Evolutionary conservation across 257 asterid genomes (phyloP), one percentile per base, ranked within the genome.

Genomic region (Cynanchum wilfordii): DNA sequence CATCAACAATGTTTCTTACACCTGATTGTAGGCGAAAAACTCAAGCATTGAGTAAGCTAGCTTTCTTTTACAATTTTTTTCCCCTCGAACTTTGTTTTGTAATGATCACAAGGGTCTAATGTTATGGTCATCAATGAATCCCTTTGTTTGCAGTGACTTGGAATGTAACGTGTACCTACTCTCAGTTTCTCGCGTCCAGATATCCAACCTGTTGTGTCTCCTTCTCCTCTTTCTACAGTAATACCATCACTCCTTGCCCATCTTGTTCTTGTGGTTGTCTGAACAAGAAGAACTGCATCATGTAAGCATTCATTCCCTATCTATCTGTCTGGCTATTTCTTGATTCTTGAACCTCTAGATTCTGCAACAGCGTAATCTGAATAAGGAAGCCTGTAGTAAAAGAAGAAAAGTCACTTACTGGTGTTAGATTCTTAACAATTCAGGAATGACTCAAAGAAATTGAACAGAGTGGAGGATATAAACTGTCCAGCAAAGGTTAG

Each of bases 91-190:
- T 20, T 55, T 27, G 0, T 11, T 47, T n/a, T n/a, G n/a, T n/a
- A n/a, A n/a, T n/a, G n/a, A 36, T 6, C 25, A 16, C 6, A 62
- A 73, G 45, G 9, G n/a, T n/a, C n/a, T n/a, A n/a, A n/a, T 1
- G 9, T 20, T 16, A 49, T 68, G 16, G 13, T 9, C 7, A 47
- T n/a, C n/a, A n/a, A n/a, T n/a, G n/a, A n/a, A 27, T 38, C 17
- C 3, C 0, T 11, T 54, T 72, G 12, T 44, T 44, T 81, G 80
- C 93, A 90, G 95, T 90, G 97, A 88, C 97, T 29, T 90, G 97
- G 97, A 90, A 88, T 59, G 89, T 90, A 77, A 90, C 93, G 4
- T 90, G 95, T 81, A 88, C 95, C 24, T 86, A 90, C 55, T 87
- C 97, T 2, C 97, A 88, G 79, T 78, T 86, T 22, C 74, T 86